Base-by-base conservation (phyloP, 2,329 filamentous ascomycete genomes). In the Colletotrichum falcatum region DNA sequence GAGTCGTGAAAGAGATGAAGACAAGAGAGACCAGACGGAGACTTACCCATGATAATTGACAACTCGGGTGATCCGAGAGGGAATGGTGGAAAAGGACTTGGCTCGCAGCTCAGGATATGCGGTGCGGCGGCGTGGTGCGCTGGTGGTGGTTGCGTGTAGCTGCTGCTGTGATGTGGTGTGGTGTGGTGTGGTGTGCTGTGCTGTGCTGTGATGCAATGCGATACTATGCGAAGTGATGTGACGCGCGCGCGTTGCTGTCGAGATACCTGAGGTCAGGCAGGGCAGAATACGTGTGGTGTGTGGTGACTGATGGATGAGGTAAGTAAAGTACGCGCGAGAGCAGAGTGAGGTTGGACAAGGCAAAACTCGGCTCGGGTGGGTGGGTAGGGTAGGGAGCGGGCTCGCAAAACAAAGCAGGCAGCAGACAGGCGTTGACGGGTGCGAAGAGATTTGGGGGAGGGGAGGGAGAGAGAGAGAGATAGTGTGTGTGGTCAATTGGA, bases 241-340 rank as follows among this genome's bases (percentile, higher is more conserved):
- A 68, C 66, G 66, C 61, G 66, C 55, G 61, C 66, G 66, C 62
- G 66, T 69, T 65, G 59, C 37, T 44, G 61, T 56, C 46, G 37
- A 54, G 59, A 61, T 61, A 61, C 59, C 46, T 61, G 59, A 61
- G 59, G 59, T 53, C 49, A 59, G 63, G 46, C 20, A 44, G 56
- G 69, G 46, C 59, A 61, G 30, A 37, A 55, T 55, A 33, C 51
- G 54, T 37, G 53, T 35, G 23, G 54, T 54, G 16, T 54, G 28
- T 54, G n/a, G 33, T 37, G 37, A 30, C 37, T 42, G 55, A 58
- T 58, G 18, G 35, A 26, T 58, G n/a, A 58, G 55, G 55, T 58
- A 58, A 58, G 55, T 26, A 42, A 54, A 23, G 51, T 35, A 55
- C 3, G 30, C 53, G 53, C 30, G n/a, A 37, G n/a, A 26, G 23